Evolutionary conservation across 495 filamentous ascomycete genomes (phyloP).

Genomic region (Penicillium antarcticum): DNA sequence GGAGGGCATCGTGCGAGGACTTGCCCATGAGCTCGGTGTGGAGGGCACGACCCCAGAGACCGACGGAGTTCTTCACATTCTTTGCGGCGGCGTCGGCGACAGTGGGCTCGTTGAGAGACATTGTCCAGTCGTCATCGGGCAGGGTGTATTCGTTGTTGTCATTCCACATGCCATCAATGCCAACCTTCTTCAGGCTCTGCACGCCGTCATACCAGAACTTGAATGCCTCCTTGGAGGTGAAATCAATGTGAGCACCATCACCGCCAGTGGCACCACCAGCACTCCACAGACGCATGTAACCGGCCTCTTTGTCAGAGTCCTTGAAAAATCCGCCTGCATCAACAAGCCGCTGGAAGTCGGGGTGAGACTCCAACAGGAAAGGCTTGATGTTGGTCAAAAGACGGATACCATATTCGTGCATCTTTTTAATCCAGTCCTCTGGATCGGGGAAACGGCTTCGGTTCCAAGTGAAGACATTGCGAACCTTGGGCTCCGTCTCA

Average conservation of each 20-base stretch:
- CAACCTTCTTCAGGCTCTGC: conserved; percentile 53
- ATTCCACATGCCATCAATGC: conserved; percentile 72
- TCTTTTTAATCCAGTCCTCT: conserved; percentile 55
- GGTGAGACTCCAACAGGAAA: conserved; percentile 62
- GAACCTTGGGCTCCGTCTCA: conserved; percentile 59
- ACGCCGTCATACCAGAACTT: conserved; percentile 68
- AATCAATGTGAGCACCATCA: conserved; percentile 68
- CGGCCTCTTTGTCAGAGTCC: conserved; percentile 49
- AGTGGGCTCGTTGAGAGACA: conserved; percentile 47
- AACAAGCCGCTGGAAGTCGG: conserved; percentile 55
- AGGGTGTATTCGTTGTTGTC: conserved; percentile 74
- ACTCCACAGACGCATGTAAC: conserved; percentile 62
- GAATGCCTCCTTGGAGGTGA: conserved; percentile 60
- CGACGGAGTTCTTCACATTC: conserved; percentile 35
- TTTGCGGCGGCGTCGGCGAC: conserved; percentile 31
- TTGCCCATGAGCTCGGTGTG: conserved; percentile 66
- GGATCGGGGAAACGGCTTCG: conserved; percentile 62
- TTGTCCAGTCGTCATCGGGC: conserved; percentile 60
- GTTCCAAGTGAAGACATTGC: conserved; percentile 73
- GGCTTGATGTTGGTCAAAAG: conserved; percentile 70
- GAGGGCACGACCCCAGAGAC: conserved; percentile 61
- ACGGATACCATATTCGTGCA: conserved; percentile 59
- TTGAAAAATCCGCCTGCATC: conserved; percentile 56
- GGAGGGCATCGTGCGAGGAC: conserved; percentile 60
- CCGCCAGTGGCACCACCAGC: conserved; percentile 64